These are phyloP conservation scores for Solanum pimpinellifolium DNA, from an alignment of 257 asterid genomes.

Conservation along the genomic window DNA sequence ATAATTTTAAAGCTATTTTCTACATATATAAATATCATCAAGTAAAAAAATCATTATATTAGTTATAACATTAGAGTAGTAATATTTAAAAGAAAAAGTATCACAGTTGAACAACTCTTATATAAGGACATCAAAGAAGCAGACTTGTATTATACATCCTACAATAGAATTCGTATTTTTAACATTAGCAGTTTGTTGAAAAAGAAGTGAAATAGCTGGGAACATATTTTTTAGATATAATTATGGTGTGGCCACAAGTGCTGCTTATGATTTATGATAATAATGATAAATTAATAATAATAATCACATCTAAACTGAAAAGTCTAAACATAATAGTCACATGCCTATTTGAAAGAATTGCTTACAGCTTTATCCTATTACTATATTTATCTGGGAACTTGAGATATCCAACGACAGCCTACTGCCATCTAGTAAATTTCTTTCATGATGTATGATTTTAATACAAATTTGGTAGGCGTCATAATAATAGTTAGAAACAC, in stretches of 20 bases:
- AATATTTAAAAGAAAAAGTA: neutral
- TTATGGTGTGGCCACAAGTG: neutral
- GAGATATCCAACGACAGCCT: neutral
- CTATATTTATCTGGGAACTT: no score
- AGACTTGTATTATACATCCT: no score
- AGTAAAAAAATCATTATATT: no score
- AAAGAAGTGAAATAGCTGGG: neutral
- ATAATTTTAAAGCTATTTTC: neutral
- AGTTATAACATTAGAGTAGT: no score
- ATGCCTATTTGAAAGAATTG: neutral
- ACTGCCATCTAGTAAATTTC: neutral
- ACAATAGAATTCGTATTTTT: neutral
- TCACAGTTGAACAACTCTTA: neutral
- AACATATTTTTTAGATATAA: neutral
- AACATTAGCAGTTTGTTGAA: neutral
- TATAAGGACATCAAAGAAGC: neutral
- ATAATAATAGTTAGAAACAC: neutral
- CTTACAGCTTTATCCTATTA: no score
- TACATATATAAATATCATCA: no score
- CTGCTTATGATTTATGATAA: neutral
- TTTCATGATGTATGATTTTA: neutral
- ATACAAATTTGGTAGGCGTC: neutral
- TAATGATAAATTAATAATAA: no score
- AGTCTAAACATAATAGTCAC: neutral
- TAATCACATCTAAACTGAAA: neutral